Evolutionary conservation across 2,329 filamentous ascomycete species (phyloP).

Genomic region (Exophiala aquamarina): DNA sequence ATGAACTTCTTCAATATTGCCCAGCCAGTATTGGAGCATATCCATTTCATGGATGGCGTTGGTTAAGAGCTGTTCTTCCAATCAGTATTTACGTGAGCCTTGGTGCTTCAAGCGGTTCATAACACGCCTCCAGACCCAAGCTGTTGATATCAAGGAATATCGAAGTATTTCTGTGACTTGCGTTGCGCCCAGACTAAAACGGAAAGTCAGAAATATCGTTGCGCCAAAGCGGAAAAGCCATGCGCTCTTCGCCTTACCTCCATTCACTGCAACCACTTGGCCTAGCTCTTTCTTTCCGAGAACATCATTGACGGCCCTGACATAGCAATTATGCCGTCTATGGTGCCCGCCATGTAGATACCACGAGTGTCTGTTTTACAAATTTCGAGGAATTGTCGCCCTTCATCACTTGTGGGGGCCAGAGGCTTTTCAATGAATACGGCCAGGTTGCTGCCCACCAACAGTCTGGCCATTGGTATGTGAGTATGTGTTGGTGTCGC

Average conservation of each 20-base stretch:
- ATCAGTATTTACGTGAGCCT: not conserved
- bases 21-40: slow-evolving; percentile 6
- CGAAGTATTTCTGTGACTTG: not conserved
- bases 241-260: slow-evolving; percentile 3
- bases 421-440: slow-evolving; percentile 2
- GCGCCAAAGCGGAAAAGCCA: not conserved
- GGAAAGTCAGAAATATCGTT: not conserved
- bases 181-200: not conserved
- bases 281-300: slow-evolving; percentile 4
- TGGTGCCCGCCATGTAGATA: slow-evolving; percentile 14
- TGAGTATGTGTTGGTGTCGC: slow-evolving; percentile 7
- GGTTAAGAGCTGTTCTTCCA: not conserved
- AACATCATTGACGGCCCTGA: slow-evolving; percentile 7
- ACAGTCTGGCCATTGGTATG: not conserved
- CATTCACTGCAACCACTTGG: slow-evolving; percentile 12
- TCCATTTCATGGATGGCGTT: slow-evolving; percentile 5
- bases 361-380: not conserved
- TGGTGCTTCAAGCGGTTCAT: not conserved
- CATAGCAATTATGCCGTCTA: slow-evolving; percentile 12
- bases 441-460: not conserved
- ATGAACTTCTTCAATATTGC: slow-evolving; percentile 3
- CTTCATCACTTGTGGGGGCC: not conserved
- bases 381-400: not conserved
- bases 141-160: not conserved
- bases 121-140: not conserved